These are phyloP conservation scores for Sugiyamaella qingdaonensis DNA, from an alignment of 805 yeast genomes.

Conservation along the genomic window DNA sequence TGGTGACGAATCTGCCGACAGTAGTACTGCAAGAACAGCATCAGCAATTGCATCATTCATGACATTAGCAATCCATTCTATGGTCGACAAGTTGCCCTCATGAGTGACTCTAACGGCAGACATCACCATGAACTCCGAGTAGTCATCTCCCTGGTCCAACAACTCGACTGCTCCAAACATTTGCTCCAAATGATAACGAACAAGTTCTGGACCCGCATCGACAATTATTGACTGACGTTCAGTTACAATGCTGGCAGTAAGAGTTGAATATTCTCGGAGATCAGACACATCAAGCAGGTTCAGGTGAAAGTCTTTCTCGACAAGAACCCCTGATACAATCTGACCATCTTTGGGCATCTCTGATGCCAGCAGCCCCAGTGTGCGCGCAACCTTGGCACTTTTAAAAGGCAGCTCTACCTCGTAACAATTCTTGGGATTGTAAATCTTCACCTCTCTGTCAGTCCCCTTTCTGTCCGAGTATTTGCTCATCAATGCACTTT, in stretches of 20 bases:
- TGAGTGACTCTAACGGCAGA: constrained; percentile 53
- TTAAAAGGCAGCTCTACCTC: constrained; percentile 70
- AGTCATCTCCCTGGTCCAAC: constrained; percentile 44
- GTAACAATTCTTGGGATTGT: constrained; percentile 88
- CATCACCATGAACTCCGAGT: constrained; percentile 49
- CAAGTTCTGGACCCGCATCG: constrained; percentile 73
- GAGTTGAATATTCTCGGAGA: constrained; percentile 80
- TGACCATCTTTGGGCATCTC: constrained; percentile 43
- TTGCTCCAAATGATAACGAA: constrained; percentile 86
- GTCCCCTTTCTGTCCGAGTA: constrained; percentile 79
- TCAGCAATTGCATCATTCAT: constrained; percentile 94
- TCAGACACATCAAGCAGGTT: constrained; percentile 80
- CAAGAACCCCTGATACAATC: constrained; percentile 74
- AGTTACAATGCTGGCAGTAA: constrained; percentile 77
- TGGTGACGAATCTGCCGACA: constrained; percentile 91
- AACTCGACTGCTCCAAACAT: constrained; percentile 88
- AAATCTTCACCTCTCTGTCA: constrained; percentile 84
- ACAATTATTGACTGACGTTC: constrained; percentile 77
- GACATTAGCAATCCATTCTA: constrained; percentile 88
- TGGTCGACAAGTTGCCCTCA: constrained; percentile 49
- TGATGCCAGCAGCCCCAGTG: constrained; percentile 55
- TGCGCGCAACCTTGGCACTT: constrained; percentile 80
- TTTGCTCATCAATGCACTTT: constrained; percentile 85
- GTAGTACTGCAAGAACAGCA: constrained; percentile 80
- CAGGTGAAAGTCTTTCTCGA: constrained; percentile 85